A percentile compares a stretch with the other conserved stretches of the same genome.
phyloP scores from a whole-genome alignment of 1,284 basidiomycete species.

The Vanrija pseudolonga region DNA sequence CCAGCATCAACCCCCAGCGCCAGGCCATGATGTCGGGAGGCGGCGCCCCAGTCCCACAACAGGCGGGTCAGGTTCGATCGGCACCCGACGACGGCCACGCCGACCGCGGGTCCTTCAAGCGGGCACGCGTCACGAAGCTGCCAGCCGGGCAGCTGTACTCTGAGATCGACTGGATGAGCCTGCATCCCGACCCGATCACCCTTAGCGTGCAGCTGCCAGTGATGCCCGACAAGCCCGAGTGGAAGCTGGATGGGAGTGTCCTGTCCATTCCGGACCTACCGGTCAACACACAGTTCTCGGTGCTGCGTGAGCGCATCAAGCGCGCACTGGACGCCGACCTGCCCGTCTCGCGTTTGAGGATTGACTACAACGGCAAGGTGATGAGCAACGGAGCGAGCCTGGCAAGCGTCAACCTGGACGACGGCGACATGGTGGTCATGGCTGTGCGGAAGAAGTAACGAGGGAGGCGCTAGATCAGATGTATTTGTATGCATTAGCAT shows the following conservation, averaged over 20 bases:
- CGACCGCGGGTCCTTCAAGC: conserved; percentile 7
- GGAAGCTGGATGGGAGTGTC: conserved; percentile 78
- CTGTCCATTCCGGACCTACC: conserved; percentile 75
- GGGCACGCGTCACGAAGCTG: conserved; percentile 17
- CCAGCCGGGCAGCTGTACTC: conserved; percentile 17
- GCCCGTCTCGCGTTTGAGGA: conserved; percentile 69
- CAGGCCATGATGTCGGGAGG: conserved; percentile 51
- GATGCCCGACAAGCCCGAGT: conserved; percentile 77
- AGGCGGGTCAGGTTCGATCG: neutral
- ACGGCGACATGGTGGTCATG: conserved; percentile 74
- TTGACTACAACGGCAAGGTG: conserved; percentile 74
- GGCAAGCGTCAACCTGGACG: conserved; percentile 81
- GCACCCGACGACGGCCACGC: conserved; percentile 11
- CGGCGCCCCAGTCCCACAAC: neutral
- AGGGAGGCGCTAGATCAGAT: conserved; percentile 2
- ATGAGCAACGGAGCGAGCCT: conserved; percentile 78
- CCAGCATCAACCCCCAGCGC: conserved; percentile 39
- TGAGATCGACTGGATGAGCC: conserved; percentile 70
- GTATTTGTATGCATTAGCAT: too few relatives aligned
- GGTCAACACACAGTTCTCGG: conserved; percentile 74
- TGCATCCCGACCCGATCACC: conserved; percentile 84
- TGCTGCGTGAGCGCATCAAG: conserved; percentile 78
- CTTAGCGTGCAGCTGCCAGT: conserved; percentile 73
- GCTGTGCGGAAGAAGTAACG: conserved; percentile 62
- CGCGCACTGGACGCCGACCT: conserved; percentile 69